phyloP scores from a whole-genome alignment of 2,329 filamentous ascomycete species.

The Rhynchosporium graminicola region DNA sequence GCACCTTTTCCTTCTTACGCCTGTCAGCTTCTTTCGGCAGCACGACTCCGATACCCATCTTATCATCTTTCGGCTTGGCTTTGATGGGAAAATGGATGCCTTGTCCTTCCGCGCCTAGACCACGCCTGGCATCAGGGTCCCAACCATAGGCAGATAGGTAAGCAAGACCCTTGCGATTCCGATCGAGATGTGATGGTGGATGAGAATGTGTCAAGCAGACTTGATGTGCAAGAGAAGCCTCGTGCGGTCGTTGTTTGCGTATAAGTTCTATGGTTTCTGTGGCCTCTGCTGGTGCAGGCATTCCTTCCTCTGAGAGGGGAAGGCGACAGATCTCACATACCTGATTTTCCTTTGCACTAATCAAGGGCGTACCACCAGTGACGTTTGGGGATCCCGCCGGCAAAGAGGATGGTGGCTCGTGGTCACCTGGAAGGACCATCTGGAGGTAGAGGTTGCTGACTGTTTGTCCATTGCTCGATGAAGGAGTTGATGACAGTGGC shows the following conservation, averaged over 20 bases:
- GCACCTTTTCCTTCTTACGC: constrained; percentile 47
- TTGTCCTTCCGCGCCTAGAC: constrained; percentile 67
- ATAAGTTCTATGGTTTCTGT: constrained; percentile 5
- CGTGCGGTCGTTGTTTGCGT: constrained; percentile 48
- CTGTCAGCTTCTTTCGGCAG: constrained; percentile 41
- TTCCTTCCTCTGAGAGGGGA: constrained; percentile 44
- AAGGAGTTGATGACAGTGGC: constrained; percentile 27
- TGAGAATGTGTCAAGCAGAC: constrained; percentile 68
- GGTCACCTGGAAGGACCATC: constrained; percentile 54
- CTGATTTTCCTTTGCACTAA: neutral
- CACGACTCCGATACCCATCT: constrained; percentile 67
- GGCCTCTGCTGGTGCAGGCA: neutral
- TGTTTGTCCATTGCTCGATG: constrained; percentile 36
- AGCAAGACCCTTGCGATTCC: constrained; percentile 67
- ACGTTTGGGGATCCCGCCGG: neutral
- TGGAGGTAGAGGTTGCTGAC: constrained; percentile 61
- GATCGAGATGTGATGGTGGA: constrained; percentile 70
- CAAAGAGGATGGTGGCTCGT: neutral
- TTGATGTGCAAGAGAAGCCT: constrained; percentile 69
- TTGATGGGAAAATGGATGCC: constrained; percentile 79
- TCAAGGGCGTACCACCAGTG: neutral
- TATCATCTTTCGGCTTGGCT: constrained; percentile 68
- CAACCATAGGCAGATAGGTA: constrained; percentile 69
- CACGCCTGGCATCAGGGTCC: constrained; percentile 71
- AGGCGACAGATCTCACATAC: constrained; percentile 62